Percentiles rank a stretch among this genome's conserved stretches.
Evolutionary conservation across 2,329 filamentous ascomycete genomes (phyloP).

Genomic region (Nemania sp.): DNA sequence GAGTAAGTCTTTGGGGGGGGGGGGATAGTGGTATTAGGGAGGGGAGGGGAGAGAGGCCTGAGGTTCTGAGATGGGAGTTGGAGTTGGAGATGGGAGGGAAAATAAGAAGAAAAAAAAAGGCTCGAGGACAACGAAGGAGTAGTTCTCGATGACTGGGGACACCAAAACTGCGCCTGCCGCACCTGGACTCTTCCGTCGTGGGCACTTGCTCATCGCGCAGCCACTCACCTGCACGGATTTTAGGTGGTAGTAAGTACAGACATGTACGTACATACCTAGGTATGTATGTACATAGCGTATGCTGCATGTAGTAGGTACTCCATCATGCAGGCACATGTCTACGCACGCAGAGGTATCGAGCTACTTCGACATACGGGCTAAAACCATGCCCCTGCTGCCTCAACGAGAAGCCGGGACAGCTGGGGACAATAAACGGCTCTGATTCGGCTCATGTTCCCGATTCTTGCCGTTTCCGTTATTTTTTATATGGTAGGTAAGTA

Average conservation of each 20-base stretch:
- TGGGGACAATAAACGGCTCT: constrained; percentile 23
- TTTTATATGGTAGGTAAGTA: constrained; percentile 13
- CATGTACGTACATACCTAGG: not conserved
- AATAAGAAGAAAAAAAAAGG: constrained; percentile 3
- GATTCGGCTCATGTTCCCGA: constrained; percentile 34
- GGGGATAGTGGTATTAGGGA: constrained; percentile 11
- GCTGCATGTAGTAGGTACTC: not conserved
- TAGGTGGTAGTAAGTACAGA: no score
- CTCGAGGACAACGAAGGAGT: constrained; percentile 3
- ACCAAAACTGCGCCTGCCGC: not conserved
- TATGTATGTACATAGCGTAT: not conserved
- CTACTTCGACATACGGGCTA: constrained; percentile 36
- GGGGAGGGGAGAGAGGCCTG: constrained; percentile 3
- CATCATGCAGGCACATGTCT: no score
- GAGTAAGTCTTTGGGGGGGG: constrained; percentile 50
- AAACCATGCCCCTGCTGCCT: constrained; percentile 30
- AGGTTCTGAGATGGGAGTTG: not conserved
- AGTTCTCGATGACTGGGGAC: constrained; percentile 6
- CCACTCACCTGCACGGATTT: no score
- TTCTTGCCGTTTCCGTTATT: constrained; percentile 27
- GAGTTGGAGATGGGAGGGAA: no score
- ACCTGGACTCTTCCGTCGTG: not conserved
- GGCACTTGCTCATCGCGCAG: constrained; percentile 4
- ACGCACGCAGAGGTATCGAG: not conserved
- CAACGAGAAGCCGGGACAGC: constrained; percentile 19